These are phyloP conservation scores for Neoboletus subvelutipes DNA, from an alignment of 768 basidiomycete species.

Conservation along the genomic window DNA sequence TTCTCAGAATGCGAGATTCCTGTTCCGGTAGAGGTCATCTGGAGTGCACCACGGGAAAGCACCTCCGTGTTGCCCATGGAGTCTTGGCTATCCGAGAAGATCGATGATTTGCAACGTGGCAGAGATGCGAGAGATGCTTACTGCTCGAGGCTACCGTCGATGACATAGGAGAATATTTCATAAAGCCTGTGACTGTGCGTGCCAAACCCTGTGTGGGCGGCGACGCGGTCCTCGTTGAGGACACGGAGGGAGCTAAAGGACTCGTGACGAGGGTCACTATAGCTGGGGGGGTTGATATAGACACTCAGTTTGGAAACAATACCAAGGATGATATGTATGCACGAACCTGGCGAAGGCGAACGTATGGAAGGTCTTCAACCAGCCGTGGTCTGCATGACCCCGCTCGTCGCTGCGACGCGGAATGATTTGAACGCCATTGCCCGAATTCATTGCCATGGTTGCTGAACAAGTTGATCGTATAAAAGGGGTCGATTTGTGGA, in stretches of 20 bases:
- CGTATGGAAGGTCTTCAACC: conserved; percentile 87
- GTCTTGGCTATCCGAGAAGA: conserved; percentile 59
- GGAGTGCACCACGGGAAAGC: conserved; percentile 84
- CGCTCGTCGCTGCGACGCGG: conserved; percentile 61
- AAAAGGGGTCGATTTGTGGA: not conserved
- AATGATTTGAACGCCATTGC: conserved; percentile 36
- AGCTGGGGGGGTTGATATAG: conserved; percentile 41
- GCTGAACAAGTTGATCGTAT: conserved; percentile 1
- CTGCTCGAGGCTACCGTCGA: conserved; percentile 81
- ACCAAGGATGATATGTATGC: not conserved
- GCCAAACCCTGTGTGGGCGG: conserved; percentile 75
- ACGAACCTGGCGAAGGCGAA: conserved; percentile 73
- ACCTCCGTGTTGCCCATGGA: conserved; percentile 91
- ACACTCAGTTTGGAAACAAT: conserved; percentile 17
- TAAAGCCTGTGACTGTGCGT: conserved; percentile 81
- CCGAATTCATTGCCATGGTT: conserved; percentile 15
- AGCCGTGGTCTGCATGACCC: conserved; percentile 76
- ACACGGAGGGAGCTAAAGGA: conserved; percentile 78
- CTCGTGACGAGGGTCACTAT: conserved; percentile 56
- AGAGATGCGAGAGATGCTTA: conserved; percentile 34
- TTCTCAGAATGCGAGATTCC: conserved; percentile 86
- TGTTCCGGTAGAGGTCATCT: conserved; percentile 89
- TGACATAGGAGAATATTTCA: conserved; percentile 90
- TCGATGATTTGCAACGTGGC: not conserved
- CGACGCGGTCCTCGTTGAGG: conserved; percentile 92